Evolutionary conservation across 768 basidiomycete species (phyloP), one percentile per base, ranked within the genome.

Genomic region (Pleurotus eryngii): DNA sequence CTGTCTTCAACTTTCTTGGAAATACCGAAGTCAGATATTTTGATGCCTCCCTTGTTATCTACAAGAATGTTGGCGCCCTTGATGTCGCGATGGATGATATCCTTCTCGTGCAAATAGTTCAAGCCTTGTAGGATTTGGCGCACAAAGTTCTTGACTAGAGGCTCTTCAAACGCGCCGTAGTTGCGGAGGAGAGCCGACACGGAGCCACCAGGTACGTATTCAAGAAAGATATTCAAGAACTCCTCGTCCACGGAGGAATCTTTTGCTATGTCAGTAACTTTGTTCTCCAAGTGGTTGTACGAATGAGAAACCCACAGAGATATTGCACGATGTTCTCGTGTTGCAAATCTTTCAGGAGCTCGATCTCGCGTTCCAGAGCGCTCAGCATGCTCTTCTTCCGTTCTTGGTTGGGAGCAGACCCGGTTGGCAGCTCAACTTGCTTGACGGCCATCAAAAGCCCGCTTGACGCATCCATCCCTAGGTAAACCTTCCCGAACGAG

Each of bases 301-400:
- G 46, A 35, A 61, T 27, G 35, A 77, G 91, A 58, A 64, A 24
- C 51, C 2, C 15, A 97, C 95, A 93, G 56, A 96, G 88, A 65
- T 99, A 99, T 74, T 98, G 96, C 20, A 99, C 97, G 59, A 99
- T 98, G 67, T 98, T 96, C 58, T 87, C 87, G 68, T 98, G 95
- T 61, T 96, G 90, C 50, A 97, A 75, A 57, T 94, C 90, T 68
- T 95, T 93, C 60, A 98, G 77, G 3, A 98, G 79, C 74, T 92
- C 93, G 60, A 98, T 98, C 72, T 99, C 97, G 39, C 90, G 84
- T 71, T 98, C 94, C 43, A 95, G 78, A 1, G 92, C 92, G 56
- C 82, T 90, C 11, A 94, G 82, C 95, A 98, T 98, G 71, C 83
- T 86, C 75, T 90, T 89, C 75, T 95, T 96, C 62, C 93, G 86